Evolutionary conservation across 352 stramenopile genomes (phyloP), one percentile per base, ranked within the genome.

Genomic region (Phytophthora sp.): DNA sequence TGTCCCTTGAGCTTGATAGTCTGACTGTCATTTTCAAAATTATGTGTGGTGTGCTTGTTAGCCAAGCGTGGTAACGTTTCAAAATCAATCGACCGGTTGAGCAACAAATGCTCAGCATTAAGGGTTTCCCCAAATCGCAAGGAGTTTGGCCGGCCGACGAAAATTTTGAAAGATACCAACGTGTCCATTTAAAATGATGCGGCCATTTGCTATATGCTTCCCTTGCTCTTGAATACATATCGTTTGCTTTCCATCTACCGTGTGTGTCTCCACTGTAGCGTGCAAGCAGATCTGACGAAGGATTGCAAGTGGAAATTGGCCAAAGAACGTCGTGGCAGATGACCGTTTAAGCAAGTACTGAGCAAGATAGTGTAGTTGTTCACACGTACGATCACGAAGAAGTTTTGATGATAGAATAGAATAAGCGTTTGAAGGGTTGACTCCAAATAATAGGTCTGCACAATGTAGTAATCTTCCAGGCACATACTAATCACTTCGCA

Each of bases 211-310:
- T 0, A 84, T 49, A 7, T 43, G 5, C 0, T 57, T 44, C 13
- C 72, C 66, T 74, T 87, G 72, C 13, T 65, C 59, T 53, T 82
- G 74, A 39, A 87, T 66, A 12, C 76, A 81, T 5, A 56, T 51
- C 24, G 62, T 23, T n/a, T 62, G 39, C 5, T 74, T 66, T 24
- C 69, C 57, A 7, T 34, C 55, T 17, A 72, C 46, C 27, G 38
- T 15, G 62, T 76, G 61, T 9, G 31, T 61, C 17, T 86, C 74
- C 8, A 84, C 15, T 18, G 34, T 38, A 18, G 72, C 69, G 20
- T 84, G 69, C 1, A 72, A 34, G 8, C 77, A 68, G 17, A 84
- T 45, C 12, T 56, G 42, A 8, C 66, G 65, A 4, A 87, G 63
- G 11, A 76, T 62, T 15, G 35, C 39, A 3, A 41, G 35, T 18